Evolutionary conservation across 345 rosid genomes (phyloP), one percentile per base, ranked within the genome.

Genomic region (Mangifera indica): DNA sequence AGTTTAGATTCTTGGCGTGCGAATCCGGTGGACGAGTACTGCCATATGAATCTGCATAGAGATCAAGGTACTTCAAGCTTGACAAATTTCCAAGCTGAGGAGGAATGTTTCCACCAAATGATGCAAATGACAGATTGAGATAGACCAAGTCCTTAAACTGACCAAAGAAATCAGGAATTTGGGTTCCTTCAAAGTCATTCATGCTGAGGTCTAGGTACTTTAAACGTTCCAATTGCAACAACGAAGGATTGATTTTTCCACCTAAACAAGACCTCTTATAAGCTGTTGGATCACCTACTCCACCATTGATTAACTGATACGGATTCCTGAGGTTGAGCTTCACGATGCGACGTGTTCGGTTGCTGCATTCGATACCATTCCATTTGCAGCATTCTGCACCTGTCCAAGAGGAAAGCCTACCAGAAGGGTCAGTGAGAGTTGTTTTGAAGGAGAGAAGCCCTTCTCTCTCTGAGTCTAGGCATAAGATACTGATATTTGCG

Each of bases 71-170:
- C 0, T n/a, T 20, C 72, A 76, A 44, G 26, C 57, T 73, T 4
- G 74, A 75, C 15, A 72, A 67, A 44, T 68, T 76, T 14, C 83
- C 80, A 52, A 81, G 74, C 42, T 63, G 63, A 6, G 72, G 22
- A 25, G 87, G 83, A 69, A 84, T 72, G 55, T 66, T 56, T 42
- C 80, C 83, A 12, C 46, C 14, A 37, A 84, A 77, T 5, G 70
- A 59, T 0, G 81, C 67, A 14, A 24, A 66, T 4, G 86, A 78
- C 57, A 83, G 82, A 60, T 83, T 78, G 51, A 80, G 80, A 60
- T 80, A 81, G 21, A 17, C 37, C 70, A 83, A 34, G 10, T n/a
- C 32, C 18, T 24, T 55, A 14, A 83, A 48, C 44, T 67, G 56
- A 18, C 81, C 79, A 11, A 81, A n/a, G 62, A 76, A 81, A 0